Conservation (phyloP, 192 early-diverging fungal species). For the Neocallimastix lanati region DNA sequence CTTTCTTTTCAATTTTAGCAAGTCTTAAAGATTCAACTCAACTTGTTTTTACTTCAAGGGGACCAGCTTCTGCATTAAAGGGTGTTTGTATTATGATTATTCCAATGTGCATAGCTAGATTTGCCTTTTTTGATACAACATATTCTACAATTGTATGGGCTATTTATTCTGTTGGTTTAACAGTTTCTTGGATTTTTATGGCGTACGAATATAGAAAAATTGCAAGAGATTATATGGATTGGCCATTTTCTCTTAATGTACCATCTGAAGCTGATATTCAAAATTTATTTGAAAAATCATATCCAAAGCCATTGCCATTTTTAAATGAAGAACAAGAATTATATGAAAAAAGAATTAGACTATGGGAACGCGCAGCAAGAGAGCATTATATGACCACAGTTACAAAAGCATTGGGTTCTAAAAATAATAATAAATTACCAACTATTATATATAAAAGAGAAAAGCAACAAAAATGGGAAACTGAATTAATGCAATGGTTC, state of each 20-base stretch:
- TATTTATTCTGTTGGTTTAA: slow-evolving; percentile 6
- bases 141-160: slow-evolving; percentile 6
- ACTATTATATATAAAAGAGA: slow-evolving; percentile 9
- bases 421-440: background rate
- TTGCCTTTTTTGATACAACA: slow-evolving; percentile 5
- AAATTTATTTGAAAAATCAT: slow-evolving; percentile 7
- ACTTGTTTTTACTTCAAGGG: slow-evolving; percentile 14
- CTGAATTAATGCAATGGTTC: slow-evolving; percentile 20
- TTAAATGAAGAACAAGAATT: background rate
- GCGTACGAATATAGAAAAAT: slow-evolving; percentile 6
- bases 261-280: slow-evolving; percentile 6
- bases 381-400: slow-evolving; percentile 12
- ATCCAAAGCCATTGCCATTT: background rate
- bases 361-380: slow-evolving; percentile 14
- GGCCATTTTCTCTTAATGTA: slow-evolving; percentile 13
- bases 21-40: slow-evolving; percentile 11
- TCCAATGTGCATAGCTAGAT: slow-evolving; percentile 13
- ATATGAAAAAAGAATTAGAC: slow-evolving; percentile 5
- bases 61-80: slow-evolving; percentile 8
- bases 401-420: background rate
- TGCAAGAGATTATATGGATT: slow-evolving; percentile 10
- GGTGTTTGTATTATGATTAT: slow-evolving; percentile 9
- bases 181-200: slow-evolving; percentile 8
- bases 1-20: slow-evolving; percentile 11
- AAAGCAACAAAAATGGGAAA: slow-evolving; percentile 10